Evolutionary conservation across 331 rosid species (phyloP).

Genomic region (Stylosanthes scabra): DNA sequence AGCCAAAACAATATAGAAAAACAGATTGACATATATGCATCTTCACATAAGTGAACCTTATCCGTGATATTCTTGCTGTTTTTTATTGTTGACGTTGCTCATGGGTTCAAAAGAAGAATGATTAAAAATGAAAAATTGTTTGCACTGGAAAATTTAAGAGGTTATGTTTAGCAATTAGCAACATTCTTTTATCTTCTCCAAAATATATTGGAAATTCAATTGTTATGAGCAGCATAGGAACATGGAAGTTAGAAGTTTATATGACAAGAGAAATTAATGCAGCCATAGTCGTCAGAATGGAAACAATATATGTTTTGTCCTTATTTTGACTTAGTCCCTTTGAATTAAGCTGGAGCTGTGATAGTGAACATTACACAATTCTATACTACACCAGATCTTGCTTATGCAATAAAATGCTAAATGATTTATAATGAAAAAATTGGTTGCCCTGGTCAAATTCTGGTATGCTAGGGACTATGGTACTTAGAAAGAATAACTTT

Average conservation of each 20-base stretch:
- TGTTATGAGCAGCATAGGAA: neutral
- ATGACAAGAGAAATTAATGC: neutral
- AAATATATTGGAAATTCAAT: neutral
- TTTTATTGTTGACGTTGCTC: neutral
- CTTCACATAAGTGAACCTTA: neutral
- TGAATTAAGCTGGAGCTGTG: neutral
- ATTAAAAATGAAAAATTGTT: neutral
- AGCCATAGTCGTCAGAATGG: neutral
- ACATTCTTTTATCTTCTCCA: slow-evolving; percentile 2
- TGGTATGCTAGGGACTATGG: neutral
- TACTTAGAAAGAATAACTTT: neutral
- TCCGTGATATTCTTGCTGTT: neutral
- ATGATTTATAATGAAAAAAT: neutral
- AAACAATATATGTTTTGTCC: neutral
- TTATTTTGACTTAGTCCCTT: slow-evolving; percentile 10
- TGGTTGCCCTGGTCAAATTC: slow-evolving; percentile 6
- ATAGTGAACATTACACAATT: neutral
- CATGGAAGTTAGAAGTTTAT: neutral
- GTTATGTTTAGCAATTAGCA: slow-evolving; percentile 19
- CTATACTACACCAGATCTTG: neutral
- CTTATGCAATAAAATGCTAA: neutral
- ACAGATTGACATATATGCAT: neutral
- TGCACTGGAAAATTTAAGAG: neutral
- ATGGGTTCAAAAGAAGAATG: neutral
- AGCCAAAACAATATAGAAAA: slow-evolving; percentile 19